Conservation (phyloP, 192 early-diverging fungal genomes). For the Coemansia sp. region DNA sequence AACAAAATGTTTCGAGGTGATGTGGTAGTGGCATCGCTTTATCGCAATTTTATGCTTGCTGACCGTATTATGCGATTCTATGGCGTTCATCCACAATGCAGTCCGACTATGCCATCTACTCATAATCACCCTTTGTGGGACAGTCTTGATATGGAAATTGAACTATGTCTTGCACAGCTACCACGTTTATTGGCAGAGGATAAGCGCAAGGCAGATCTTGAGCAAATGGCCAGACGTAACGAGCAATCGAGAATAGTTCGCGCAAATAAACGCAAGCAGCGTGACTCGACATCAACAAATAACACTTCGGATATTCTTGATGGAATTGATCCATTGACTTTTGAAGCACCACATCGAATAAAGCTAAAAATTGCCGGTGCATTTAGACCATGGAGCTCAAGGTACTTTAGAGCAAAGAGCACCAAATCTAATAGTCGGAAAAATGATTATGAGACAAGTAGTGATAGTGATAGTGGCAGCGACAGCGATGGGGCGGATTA, state of each 20-base stretch:
- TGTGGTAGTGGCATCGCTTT: constrained; percentile 89
- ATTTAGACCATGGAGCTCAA: constrained; percentile 19
- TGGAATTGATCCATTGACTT: constrained; percentile 5
- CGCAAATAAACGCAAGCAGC: not conserved
- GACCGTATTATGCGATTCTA: constrained; percentile 95
- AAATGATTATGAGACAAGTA: constrained; percentile 11
- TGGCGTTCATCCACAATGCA: constrained; percentile 87
- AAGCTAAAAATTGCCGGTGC: constrained; percentile 35
- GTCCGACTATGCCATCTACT: constrained; percentile 80
- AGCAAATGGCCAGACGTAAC: constrained; percentile 18
- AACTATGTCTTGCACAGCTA: constrained; percentile 88
- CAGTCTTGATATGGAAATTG: constrained; percentile 91
- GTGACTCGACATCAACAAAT: not conserved
- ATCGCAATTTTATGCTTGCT: constrained; percentile 93
- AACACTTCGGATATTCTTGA: not conserved
- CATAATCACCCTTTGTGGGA: constrained; percentile 97
- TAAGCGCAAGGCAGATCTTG: constrained; percentile 24
- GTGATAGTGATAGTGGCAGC: constrained; percentile 28
- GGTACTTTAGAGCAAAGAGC: constrained; percentile 17
- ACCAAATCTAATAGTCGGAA: constrained; percentile 12
- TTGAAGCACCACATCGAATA: constrained; percentile 17
- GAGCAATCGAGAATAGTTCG: constrained; percentile 24
- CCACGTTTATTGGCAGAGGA: constrained; percentile 67
- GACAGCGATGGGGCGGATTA: constrained; percentile 2
- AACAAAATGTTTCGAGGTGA: constrained; percentile 91